Evolutionary conservation across 192 early-diverging fungal genomes (phyloP), one percentile per base, ranked within the genome.

Genomic region (Glomus cerebriforme): DNA sequence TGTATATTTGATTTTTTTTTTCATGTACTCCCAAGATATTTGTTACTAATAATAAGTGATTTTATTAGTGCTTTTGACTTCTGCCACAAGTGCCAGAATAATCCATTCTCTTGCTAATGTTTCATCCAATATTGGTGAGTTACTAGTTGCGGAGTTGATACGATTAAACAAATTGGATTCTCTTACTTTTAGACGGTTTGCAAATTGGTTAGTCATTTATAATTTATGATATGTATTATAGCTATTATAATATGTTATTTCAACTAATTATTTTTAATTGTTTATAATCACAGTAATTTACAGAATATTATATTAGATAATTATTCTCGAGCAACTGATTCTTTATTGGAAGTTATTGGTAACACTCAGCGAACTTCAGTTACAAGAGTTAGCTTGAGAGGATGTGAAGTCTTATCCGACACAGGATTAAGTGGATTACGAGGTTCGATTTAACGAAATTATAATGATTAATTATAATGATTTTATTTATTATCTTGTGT

Each of bases 271-370:
- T 65, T 54, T 43, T 27, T 15, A 65, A 15, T 17, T 62, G 60
- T 62, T 64, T 31, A 29, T 64, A 7, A 65, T 17, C 31, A 31
- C 27, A 65, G 63, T 65, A 27, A 65, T 65, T 65, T 65, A n/a
- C 63, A 65, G 19, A 65, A 65, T 32, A 65, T 65, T 19, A 65
- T 65, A 65, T 65, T 65, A 32, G 63, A 65, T 29, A 65, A 65
- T 19, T 65, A 65, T 65, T 3, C 17, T 3, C 17, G 31, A 9
- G 27, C 63, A 27, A 31, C 24, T 31, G 63, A 65, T 31, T 65
- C 63, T 3, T 29, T 65, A 3, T 65, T 65, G 27, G 63, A 65
- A 65, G 10, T 65, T 31, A 65, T 65, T 31, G 31, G 63, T 31
- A 27, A 31, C 7, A 65, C 63, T 6, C 63, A 65, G 17, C 26